Evolutionary conservation across 352 stramenopile species (phyloP).

Genomic region (Globisporangium paroecandrum): DNA sequence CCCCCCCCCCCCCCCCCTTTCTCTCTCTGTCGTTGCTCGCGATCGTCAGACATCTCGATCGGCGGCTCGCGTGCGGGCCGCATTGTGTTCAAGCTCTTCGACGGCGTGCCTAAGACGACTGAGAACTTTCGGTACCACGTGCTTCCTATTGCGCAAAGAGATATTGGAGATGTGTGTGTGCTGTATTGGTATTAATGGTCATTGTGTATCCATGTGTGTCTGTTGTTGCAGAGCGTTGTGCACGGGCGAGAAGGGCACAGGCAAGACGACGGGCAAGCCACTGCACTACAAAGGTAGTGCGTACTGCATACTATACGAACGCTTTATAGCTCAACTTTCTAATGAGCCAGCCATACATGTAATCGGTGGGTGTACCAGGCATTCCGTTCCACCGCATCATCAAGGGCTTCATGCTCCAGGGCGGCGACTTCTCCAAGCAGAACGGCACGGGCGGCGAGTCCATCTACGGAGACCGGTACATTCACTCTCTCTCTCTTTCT

Average conservation of each 20-base stretch:
- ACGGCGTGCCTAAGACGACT: constrained; percentile 47
- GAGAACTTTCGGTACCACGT: constrained; percentile 58
- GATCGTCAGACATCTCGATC: constrained; percentile 85
- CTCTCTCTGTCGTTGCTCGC: too few relatives aligned
- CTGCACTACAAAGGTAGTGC: constrained; percentile 57
- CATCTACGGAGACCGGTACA: constrained; percentile 68
- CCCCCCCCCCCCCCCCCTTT: too few relatives aligned
- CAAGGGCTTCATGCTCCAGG: constrained; percentile 84
- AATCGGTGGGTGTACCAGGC: constrained; percentile 24
- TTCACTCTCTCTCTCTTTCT: not conserved
- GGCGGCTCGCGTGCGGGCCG: constrained; percentile 65
- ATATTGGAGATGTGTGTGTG: not conserved
- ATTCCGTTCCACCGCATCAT: constrained; percentile 83
- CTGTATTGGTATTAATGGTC: not conserved
- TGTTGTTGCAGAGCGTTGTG: constrained; percentile 26
- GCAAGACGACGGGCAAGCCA: constrained; percentile 47
- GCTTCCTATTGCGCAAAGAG: not conserved
- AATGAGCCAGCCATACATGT: not conserved
- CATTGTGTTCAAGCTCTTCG: constrained; percentile 64
- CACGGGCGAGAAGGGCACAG: constrained; percentile 70
- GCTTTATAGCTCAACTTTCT: not conserved
- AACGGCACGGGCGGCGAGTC: constrained; percentile 83
- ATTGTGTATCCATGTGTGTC: not conserved
- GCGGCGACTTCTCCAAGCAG: constrained; percentile 70
- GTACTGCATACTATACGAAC: not conserved